phyloP scores from a whole-genome alignment of 129 eudicot species.

The Saposhnikovia divaricata region DNA sequence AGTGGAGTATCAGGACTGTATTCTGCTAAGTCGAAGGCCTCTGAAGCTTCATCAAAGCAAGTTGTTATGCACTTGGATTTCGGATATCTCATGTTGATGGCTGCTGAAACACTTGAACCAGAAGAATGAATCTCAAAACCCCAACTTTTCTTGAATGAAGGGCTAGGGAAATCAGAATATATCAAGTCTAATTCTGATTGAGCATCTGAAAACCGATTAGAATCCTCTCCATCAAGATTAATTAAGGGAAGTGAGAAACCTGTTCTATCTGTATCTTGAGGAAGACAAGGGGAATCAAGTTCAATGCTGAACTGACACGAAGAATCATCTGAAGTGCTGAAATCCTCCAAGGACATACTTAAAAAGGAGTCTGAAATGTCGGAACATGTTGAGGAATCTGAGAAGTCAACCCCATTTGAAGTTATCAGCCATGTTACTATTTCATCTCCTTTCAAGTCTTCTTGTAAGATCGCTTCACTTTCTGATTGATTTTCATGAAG shows the following conservation, averaged over 20 bases:
- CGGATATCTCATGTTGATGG: conserved; percentile 19
- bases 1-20: conserved; percentile 28
- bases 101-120: conserved; percentile 17
- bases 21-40: conserved; percentile 33
- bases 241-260: conserved; percentile 16
- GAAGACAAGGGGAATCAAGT: not conserved
- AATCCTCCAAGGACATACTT: not conserved
- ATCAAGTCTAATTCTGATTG: conserved; percentile 14
- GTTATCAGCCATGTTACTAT: conserved; percentile 26
- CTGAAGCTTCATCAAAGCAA: conserved; percentile 22
- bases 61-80: conserved; percentile 18
- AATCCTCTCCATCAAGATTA: conserved; percentile 24
- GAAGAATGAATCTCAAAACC: conserved; percentile 14
- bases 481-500: conserved; percentile 12
- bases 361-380: conserved; percentile 10
- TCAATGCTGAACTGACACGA: conserved; percentile 8
- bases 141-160: conserved; percentile 14
- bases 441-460: conserved; percentile 25
- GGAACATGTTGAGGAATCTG: conserved; percentile 9
- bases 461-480: conserved; percentile 5
- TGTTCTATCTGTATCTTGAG: conserved; percentile 1
- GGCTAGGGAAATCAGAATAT: conserved; percentile 22
- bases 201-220: conserved; percentile 16
- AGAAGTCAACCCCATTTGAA: conserved; percentile 3
- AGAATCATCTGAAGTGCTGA: not conserved